These are phyloP conservation scores for Rhododendron mucronatum DNA, from an alignment of 148 eudicot species.

Conservation along the genomic window DNA sequence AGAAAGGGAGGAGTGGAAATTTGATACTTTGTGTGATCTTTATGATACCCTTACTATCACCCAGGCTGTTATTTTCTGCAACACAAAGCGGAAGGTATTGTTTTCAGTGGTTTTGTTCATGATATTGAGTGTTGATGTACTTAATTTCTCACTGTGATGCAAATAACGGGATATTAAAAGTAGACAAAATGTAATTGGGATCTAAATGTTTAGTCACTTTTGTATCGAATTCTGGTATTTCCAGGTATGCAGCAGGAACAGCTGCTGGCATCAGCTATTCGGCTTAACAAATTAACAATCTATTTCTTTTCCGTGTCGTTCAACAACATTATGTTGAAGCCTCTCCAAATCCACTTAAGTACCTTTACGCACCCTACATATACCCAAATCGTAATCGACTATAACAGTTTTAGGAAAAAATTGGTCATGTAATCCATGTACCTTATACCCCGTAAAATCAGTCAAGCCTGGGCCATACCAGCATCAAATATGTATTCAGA, in stretches of 20 bases:
- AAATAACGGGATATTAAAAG: background rate
- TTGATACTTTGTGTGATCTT: conserved; percentile 89
- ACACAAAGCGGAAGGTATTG: conserved; percentile 86
- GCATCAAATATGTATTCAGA: background rate
- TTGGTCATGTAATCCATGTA: background rate
- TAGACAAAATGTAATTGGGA: background rate
- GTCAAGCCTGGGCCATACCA: background rate
- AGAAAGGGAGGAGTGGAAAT: conserved; percentile 96
- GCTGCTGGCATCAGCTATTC: background rate
- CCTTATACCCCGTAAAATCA: background rate
- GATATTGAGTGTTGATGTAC: background rate
- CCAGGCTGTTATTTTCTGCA: conserved; percentile 96
- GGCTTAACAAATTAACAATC: background rate
- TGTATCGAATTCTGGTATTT: background rate
- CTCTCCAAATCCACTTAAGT: background rate
- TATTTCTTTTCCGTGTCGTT: background rate
- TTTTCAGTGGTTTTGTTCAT: background rate
- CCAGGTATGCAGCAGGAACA: background rate
- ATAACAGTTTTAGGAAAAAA: background rate
- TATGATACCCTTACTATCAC: conserved; percentile 95
- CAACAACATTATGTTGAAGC: background rate
- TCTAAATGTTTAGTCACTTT: background rate
- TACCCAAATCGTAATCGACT: background rate
- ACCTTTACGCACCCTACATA: background rate
- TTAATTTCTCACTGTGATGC: background rate